phyloP scores from a whole-genome alignment of 306 rosid genomes.

The Pterocarpus santalinus region DNA sequence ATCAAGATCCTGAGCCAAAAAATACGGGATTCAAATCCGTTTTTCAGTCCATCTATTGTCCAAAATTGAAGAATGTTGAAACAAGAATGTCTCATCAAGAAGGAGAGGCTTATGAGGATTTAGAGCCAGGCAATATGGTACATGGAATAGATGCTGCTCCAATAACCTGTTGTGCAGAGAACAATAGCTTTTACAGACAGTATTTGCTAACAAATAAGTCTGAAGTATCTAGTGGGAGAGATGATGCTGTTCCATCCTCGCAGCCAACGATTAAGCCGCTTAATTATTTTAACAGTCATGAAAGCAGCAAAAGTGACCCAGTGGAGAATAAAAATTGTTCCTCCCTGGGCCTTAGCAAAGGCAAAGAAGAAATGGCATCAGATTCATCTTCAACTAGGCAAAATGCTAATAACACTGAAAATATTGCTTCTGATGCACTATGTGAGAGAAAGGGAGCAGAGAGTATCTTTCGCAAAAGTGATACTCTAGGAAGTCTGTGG shows the following conservation, averaged over 20 bases:
- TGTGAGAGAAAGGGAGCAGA: constrained; percentile 54
- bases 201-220: constrained; percentile 43
- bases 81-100: constrained; percentile 43
- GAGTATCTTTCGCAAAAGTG: constrained; percentile 44
- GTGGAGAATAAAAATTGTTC: constrained; percentile 49
- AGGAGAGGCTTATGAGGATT: constrained; percentile 55
- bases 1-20: constrained; percentile 51
- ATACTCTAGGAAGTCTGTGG: constrained; percentile 68
- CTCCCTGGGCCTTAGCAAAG: constrained; percentile 48
- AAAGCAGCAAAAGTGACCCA: constrained; percentile 48
- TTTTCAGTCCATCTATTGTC: constrained; percentile 73
- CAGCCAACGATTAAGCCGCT: constrained; percentile 53
- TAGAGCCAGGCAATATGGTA: constrained; percentile 49
- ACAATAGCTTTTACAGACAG: constrained; percentile 43
- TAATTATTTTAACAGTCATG: constrained; percentile 51
- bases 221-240: constrained; percentile 49
- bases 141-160: constrained; percentile 63
- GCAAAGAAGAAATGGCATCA: constrained; percentile 59
- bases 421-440: constrained; percentile 48
- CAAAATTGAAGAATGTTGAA: constrained; percentile 56
- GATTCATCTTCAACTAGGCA: constrained; percentile 61
- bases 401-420: constrained; percentile 53
- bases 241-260: constrained; percentile 49
- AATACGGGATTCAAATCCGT: constrained; percentile 75
- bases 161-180: constrained; percentile 55